These are phyloP conservation scores for Candida nitratophila DNA, from an alignment of 805 yeast species.

Conservation along the genomic window DNA sequence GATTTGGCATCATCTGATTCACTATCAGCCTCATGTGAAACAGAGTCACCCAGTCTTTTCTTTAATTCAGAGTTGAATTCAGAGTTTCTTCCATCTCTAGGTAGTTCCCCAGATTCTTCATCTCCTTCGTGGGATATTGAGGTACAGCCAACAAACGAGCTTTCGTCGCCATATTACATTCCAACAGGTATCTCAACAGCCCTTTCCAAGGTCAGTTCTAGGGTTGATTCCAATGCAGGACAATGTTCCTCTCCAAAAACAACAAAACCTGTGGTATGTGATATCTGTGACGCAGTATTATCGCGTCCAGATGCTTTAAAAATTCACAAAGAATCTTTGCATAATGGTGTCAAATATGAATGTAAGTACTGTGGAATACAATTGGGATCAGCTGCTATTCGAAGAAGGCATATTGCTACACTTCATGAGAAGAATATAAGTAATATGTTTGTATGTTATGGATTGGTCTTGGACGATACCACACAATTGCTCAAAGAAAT, in stretches of 20 bases:
- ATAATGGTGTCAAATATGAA: constrained; percentile 9
- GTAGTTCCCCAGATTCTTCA: too few species aligned
- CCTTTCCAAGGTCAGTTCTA: too few species aligned
- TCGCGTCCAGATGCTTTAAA: constrained; percentile 16
- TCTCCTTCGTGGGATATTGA: too few species aligned
- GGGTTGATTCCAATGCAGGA: too few species aligned
- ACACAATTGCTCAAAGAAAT: not conserved
- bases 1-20: too few species aligned
- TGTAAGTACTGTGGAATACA: constrained; percentile 4
- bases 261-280: constrained; percentile 4
- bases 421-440: constrained; percentile 6
- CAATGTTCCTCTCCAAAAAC: not conserved
- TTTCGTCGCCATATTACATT: too few species aligned
- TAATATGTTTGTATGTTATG: constrained; percentile 10
- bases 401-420: constrained; percentile 13
- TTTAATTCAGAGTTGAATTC: too few species aligned
- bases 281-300: constrained; percentile 7
- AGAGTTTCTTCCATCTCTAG: too few species aligned
- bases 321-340: constrained; percentile 14
- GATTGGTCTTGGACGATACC: constrained; percentile 2
- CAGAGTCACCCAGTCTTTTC: too few species aligned
- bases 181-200: too few species aligned
- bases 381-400: constrained; percentile 8
- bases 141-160: too few species aligned
- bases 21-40: too few species aligned